Percentiles rank a stretch among this genome's conserved stretches.
Conservation (phyloP, 305 asterid genomes). For the Stenogyne calaminthoides region DNA sequence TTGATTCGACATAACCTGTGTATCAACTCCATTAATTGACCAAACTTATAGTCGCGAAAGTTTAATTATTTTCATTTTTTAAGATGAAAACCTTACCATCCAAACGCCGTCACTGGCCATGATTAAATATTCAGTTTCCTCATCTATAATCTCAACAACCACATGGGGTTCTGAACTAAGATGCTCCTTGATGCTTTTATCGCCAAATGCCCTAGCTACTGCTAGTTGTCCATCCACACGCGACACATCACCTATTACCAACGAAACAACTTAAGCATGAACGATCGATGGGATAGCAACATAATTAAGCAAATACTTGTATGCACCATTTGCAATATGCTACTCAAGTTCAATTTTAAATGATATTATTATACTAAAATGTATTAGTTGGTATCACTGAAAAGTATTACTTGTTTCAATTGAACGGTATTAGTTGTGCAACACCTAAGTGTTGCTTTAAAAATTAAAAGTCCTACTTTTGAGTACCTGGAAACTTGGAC, state of each 20-base stretch:
- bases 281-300: not conserved
- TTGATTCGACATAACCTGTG: slow-evolving; percentile 84
- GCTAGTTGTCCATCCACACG: slow-evolving; percentile 95
- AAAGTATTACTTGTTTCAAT: no score
- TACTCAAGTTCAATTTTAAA: no score
- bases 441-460: no score
- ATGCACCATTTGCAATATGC: no score
- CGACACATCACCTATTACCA: slow-evolving; percentile 71
- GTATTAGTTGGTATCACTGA: no score
- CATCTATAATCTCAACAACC: slow-evolving; percentile 58
- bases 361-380: no score
- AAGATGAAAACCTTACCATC: slow-evolving; percentile 53
- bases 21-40: not conserved
- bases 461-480: not conserved
- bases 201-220: slow-evolving; percentile 98
- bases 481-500: slow-evolving; percentile 70
- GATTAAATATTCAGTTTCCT: slow-evolving; percentile 63
- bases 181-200: slow-evolving; percentile 82
- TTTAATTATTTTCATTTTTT: not conserved
- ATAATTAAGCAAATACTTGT: no score
- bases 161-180: slow-evolving; percentile 88
- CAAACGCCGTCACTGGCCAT: slow-evolving; percentile 97
- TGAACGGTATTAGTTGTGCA: no score
- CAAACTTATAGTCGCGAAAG: not conserved
- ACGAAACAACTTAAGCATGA: not conserved